Conservation (phyloP, 2,329 filamentous ascomycete species). For the Verticillium longisporum region DNA sequence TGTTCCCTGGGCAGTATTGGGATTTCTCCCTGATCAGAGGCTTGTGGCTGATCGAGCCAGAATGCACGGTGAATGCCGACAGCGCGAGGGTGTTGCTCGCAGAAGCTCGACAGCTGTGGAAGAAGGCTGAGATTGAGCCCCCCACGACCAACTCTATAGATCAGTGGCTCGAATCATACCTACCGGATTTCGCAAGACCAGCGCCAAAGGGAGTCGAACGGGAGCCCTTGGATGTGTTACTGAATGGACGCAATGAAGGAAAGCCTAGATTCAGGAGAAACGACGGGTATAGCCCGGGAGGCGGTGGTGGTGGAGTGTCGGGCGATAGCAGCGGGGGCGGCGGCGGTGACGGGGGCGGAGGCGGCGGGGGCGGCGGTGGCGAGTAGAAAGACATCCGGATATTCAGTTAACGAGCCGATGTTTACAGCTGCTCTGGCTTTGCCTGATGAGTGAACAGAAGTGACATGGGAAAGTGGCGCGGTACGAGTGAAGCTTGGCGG, state of each 20-base stretch:
- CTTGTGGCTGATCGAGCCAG: slow-evolving; percentile 5
- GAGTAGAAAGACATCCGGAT: no score
- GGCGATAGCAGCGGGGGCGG: not conserved
- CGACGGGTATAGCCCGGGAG: not conserved
- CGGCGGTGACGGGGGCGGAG: slow-evolving; percentile 5
- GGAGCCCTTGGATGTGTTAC: not conserved
- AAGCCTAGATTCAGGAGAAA: not conserved
- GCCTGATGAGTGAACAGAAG: no score
- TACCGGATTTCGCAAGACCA: slow-evolving; percentile 4
- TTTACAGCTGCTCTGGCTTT: no score
- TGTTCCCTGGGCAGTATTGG: slow-evolving; percentile 10
- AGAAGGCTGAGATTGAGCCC: not conserved
- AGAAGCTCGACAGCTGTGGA: slow-evolving; percentile 4
- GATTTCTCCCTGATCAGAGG: slow-evolving; percentile 3
- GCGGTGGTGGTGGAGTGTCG: not conserved
- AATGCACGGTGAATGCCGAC: not conserved
- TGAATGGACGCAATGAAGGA: not conserved
- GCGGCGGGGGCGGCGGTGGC: slow-evolving; percentile 3
- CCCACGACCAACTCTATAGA: not conserved
- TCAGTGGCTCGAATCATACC: slow-evolving; percentile 1
- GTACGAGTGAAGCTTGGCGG: no score
- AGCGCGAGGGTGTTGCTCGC: not conserved
- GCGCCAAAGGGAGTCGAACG: not conserved
- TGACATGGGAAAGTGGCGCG: no score
- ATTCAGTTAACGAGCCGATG: no score